Conservation (phyloP, 2,329 filamentous ascomycete genomes). For the Cladosporium oxysporum region DNA sequence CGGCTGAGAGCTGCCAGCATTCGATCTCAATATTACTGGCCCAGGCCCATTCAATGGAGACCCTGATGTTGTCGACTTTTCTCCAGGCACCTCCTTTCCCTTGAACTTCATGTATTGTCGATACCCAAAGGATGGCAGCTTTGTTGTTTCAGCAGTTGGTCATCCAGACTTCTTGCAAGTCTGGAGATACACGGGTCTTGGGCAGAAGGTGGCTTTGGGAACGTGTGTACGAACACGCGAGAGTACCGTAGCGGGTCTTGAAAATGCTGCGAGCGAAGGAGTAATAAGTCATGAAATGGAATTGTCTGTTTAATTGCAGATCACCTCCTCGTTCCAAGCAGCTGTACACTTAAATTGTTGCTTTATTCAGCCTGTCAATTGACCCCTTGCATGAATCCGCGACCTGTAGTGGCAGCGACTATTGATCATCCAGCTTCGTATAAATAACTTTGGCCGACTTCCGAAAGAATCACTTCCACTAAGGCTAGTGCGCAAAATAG, state of each 20-base stretch:
- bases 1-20: constrained; percentile 45
- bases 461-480: background rate
- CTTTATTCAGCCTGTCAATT: background rate
- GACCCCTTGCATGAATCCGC: background rate
- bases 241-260: background rate
- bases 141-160: constrained; percentile 47
- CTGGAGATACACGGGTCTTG: constrained; percentile 50
- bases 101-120: constrained; percentile 60
- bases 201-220: constrained; percentile 29
- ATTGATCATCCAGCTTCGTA: background rate
- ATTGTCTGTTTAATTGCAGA: background rate
- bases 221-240: background rate
- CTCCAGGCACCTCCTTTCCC: constrained; percentile 48
- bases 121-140: constrained; percentile 48
- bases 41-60: constrained; percentile 46
- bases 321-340: background rate
- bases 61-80: constrained; percentile 52
- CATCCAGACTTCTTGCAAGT: constrained; percentile 51
- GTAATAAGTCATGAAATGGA: background rate
- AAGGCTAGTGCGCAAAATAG: background rate
- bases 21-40: constrained; percentile 40
- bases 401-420: background rate
- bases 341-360: background rate
- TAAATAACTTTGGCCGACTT: background rate
- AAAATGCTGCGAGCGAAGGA: background rate